Base-by-base conservation (phyloP, 2,329 filamentous ascomycete species). In the Curvularia sp. region DNA sequence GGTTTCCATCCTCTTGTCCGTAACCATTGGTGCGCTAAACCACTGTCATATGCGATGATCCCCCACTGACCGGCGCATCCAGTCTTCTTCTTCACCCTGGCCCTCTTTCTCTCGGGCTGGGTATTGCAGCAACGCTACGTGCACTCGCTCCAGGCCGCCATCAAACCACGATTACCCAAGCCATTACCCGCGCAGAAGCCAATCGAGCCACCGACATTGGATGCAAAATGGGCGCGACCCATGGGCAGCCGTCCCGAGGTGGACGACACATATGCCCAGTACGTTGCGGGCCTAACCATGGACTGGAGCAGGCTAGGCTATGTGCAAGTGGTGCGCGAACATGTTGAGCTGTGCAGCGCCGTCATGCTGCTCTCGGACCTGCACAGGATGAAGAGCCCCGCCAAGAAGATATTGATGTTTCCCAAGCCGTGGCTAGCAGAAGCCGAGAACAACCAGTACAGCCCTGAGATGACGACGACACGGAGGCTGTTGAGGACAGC, bases 71-170 rank as follows among this genome's bases (percentile, higher is more conserved):
- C 24, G 13, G 7, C 24, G 28, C 38, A 3, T 9, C 6, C 61
- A 78, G 90, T 97, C 58, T 80, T 91, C 63, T 75, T 91, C 26
- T 97, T 92, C 78, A 96, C 93, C 3, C 77, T 88, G 38, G 86
- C 93, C 4, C 87, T 97, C 26, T 97, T 97, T 76, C 83, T 97
- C 31, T 92, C 91, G 51, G 93, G 93, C 70, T 97, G 96, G 76
- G 85, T 88, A 3, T 84, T 97, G 53, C 93, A 97, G 72, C 93
- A 97, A 77, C 87, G 92, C 68, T 95, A 92, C 0, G 86, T 97
- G 4, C 86, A 85, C 62, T 89, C 89, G 67, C 84, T 97, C 31
- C 90, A 94, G 69, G 81, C 83, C 55, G 90, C 90, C 18, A 89
- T 97, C 69, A 84, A 84, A 65, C 84, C 82, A 50, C 82, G 62